Evolutionary conservation across 495 filamentous ascomycete genomes (phyloP), one percentile per base, ranked within the genome.

Genomic region (Penicillium tannophilum): DNA sequence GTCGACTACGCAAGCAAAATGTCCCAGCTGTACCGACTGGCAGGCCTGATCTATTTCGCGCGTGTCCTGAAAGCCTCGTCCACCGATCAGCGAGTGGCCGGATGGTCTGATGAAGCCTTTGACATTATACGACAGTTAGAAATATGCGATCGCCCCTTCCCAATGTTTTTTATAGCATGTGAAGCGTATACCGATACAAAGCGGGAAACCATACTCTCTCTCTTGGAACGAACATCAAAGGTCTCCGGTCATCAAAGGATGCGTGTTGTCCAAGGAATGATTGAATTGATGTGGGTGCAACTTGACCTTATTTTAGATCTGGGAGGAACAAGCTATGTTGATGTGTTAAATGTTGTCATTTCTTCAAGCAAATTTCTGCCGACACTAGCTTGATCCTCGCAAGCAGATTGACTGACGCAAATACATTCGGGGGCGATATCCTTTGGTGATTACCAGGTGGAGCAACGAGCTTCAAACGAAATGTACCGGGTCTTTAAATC

Each of bases 131-230:
- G n/a, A 16, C 28, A 46, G 14, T 43, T 56, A 10, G 7, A 35
- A 0, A 52, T 52, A 30, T 61, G 59, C 47, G 53, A 56, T 19
- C 59, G 53, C 10, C 54, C 52, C 39, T 61, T 61, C 33, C 59
- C 59, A 20, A 20, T 61, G 3, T 56, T 61, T 28, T 52, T 61
- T 11, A 45, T 61, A 17, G 54, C 45, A 17, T 56, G 43, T 30
- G 59, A 61, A 47, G 59, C 59, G 9, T 14, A 46, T 8, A 61
- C 35, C 10, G 59, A 61, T 46, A 17, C 9, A 11, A 12, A 61
- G 16, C 59, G 59, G 17, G 33, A 31, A 10, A 2, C 46, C 4
- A 51, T 61, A 12, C 39, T 61, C 4, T 43, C 35, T 52, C 7
- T 61, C 9, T 39, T 61, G n/a, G 26, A 45, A n/a, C 33, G 46